Evolutionary conservation across 192 early-diverging fungal genomes (phyloP).

Genomic region (Coemansia pectinata): DNA sequence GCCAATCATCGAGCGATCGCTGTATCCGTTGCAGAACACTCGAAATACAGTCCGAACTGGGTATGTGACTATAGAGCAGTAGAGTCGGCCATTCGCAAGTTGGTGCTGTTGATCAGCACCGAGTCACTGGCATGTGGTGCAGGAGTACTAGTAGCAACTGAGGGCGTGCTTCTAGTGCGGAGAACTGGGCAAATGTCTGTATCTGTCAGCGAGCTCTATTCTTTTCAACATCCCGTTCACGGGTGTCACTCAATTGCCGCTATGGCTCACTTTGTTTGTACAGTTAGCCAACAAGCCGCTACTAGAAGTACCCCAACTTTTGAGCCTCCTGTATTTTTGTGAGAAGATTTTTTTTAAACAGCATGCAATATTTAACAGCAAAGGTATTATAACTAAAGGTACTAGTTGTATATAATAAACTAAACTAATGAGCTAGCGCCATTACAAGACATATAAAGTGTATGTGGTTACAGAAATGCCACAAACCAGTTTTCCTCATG

Average conservation of each 20-base stretch:
- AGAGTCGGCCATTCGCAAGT: constrained; percentile 9
- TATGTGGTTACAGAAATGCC: background rate
- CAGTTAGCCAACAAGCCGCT: background rate
- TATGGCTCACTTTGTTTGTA: constrained; percentile 12
- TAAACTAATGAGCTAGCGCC: background rate
- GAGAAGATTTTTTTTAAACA: background rate
- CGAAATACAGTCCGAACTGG: background rate
- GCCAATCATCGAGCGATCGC: background rate
- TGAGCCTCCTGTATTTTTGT: constrained; percentile 3
- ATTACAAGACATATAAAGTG: background rate
- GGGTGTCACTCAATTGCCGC: constrained; percentile 10
- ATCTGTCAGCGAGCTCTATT: constrained; percentile 10
- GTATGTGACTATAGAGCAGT: background rate
- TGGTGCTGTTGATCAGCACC: constrained; percentile 21
- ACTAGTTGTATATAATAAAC: background rate
- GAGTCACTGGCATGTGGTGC: constrained; percentile 13
- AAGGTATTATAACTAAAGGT: background rate
- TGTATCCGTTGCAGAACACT: background rate
- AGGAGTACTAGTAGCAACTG: constrained; percentile 3
- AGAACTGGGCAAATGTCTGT: constrained; percentile 6
- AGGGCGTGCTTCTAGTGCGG: constrained; percentile 14
- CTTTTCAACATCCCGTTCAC: background rate
- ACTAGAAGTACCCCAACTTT: background rate
- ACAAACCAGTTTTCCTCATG: background rate
- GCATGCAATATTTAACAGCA: background rate